A percentile compares a stretch with the other conserved stretches of the same genome.
phyloP scores from a whole-genome alignment of 2,329 filamentous ascomycete genomes.

The Cladophialophora psammophila region DNA sequence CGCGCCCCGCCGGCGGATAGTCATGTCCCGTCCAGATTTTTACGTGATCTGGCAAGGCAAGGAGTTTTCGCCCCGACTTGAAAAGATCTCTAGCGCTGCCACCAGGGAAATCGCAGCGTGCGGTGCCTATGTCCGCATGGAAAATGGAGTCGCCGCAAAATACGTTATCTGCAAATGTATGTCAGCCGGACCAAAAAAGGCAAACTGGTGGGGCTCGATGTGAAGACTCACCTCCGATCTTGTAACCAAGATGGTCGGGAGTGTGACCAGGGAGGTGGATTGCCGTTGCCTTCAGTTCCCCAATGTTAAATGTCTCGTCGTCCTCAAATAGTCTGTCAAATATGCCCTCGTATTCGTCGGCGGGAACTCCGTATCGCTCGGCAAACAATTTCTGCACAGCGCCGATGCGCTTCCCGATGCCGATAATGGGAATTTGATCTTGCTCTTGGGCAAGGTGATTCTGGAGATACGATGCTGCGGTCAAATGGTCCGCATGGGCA shows the following conservation, averaged over 20 bases:
- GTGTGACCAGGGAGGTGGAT: constrained; percentile 70
- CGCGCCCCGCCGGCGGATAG: constrained; percentile 50
- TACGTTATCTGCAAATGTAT: constrained; percentile 50
- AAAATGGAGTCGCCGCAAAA: constrained; percentile 65
- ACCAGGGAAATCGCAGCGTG: constrained; percentile 64
- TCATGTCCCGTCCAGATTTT: constrained; percentile 65
- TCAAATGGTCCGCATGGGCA: constrained; percentile 67
- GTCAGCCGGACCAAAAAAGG: constrained; percentile 59
- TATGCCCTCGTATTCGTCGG: constrained; percentile 53
- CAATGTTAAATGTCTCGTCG: constrained; percentile 62
- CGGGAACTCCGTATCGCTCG: constrained; percentile 57
- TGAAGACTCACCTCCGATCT: constrained; percentile 56
- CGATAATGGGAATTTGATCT: constrained; percentile 47
- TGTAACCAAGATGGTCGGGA: constrained; percentile 68
- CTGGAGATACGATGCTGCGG: constrained; percentile 66
- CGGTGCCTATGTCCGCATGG: constrained; percentile 60
- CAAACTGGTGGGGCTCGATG: constrained; percentile 65
- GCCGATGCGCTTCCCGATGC: constrained; percentile 65
- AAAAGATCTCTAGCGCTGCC: constrained; percentile 57
- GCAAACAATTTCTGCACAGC: constrained; percentile 63
- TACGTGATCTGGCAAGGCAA: constrained; percentile 53
- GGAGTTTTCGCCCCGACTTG: constrained; percentile 53
- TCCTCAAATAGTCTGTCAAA: constrained; percentile 66
- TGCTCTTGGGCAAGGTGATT: constrained; percentile 49
- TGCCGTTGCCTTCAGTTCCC: constrained; percentile 56